phyloP scores from a whole-genome alignment of 2,329 filamentous ascomycete species.

The Cercospora berteroae region DNA sequence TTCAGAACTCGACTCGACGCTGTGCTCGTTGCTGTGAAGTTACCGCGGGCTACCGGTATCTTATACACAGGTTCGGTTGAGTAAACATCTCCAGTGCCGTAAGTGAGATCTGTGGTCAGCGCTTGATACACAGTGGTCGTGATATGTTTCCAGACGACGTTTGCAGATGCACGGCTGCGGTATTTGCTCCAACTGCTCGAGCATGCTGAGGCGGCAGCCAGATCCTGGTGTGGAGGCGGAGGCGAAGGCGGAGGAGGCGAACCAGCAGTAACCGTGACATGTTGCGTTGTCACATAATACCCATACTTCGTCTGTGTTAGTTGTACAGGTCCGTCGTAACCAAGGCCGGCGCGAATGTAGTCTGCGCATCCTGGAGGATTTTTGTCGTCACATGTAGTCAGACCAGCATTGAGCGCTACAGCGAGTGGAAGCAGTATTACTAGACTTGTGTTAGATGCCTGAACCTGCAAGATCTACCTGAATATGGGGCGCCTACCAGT shows the following conservation, averaged over 20 bases:
- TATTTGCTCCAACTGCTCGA: slow-evolving; percentile 9
- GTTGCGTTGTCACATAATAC: neutral
- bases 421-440: neutral
- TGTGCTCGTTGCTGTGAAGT: slow-evolving; percentile 19
- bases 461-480: neutral
- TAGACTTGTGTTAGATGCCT: neutral
- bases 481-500: neutral
- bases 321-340: neutral
- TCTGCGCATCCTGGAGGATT: slow-evolving; percentile 7
- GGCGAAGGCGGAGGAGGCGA: neutral
- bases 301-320: neutral
- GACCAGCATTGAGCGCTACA: slow-evolving; percentile 2
- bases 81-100: slow-evolving; percentile 27
- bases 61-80: slow-evolving; percentile 16
- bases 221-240: neutral
- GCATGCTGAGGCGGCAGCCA: slow-evolving; percentile 7
- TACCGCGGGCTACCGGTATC: slow-evolving; percentile 21
- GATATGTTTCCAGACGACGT: neutral
- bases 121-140: slow-evolving; percentile 9
- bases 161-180: neutral
- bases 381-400: neutral
- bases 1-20: slow-evolving; percentile 11
- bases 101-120: slow-evolving; percentile 11
- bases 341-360: slow-evolving; percentile 19
- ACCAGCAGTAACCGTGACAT: neutral